Evolutionary conservation across 176 grass and related monocot genomes (phyloP), one percentile per base, ranked within the genome.

Genomic region (Oryza coarctata): DNA sequence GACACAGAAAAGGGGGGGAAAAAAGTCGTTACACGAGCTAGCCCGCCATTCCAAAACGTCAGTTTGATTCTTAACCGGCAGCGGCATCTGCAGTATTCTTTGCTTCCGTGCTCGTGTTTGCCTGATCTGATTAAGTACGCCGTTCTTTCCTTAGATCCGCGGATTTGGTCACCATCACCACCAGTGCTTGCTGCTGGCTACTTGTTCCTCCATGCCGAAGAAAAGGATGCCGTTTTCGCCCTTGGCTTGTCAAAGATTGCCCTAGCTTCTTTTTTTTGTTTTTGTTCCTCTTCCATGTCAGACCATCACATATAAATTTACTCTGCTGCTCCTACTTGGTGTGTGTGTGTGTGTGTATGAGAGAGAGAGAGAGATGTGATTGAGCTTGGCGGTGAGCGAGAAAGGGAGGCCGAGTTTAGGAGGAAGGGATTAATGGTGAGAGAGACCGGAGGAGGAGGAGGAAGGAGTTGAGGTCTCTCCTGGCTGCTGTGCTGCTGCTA

Each of bases 161-260:
- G 86, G 83, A 82, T 90, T 90, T 83, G 80, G 82, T 79, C 3
- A 49, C 15, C 45, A 49, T 49, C 45, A 49, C 45, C 45, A 49
- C 45, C 45, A 39, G 7, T 39, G 8, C 8, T n/a, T 10, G 12
- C 12, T 45, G 12, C 12, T 55, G 50, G 50, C 50, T 78, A 38
- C 63, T 65, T 81, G 75, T 94, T 94, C 87, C 89, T 91, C 85
- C 68, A 74, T 86, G 81, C 63, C 52, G 87, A 94, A 87, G 93
- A 79, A 94, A 94, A 89, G 93, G 40, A 86, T 64, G 87, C 23
- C 41, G 32, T 76, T 87, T 86, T 73, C 52, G 31, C 57, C 36
- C 29, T 63, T 76, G 76, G 44, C 80, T 57, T 57, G 2, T 34
- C 26, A 38, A 18, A 72, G 44, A 22, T 52, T 55, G 50, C 20